Percentiles rank a stretch among this genome's conserved stretches.
Conservation (phyloP, 2,329 filamentous ascomycete species). For the Fusarium clavum region DNA sequence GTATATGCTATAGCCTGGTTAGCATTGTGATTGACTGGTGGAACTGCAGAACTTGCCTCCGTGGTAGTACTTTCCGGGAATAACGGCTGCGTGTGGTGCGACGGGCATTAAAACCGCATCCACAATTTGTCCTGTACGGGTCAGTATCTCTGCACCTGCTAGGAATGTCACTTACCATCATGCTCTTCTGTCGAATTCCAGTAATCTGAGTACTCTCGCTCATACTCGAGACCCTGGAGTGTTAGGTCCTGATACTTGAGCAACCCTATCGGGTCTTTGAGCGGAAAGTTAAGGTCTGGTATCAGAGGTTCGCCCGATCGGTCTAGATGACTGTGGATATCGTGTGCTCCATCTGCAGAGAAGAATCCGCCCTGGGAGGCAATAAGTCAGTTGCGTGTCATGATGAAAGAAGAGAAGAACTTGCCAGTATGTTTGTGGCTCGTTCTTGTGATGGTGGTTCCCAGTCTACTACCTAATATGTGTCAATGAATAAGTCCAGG, state of each 20-base stretch:
- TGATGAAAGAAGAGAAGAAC: not conserved
- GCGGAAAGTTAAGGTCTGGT: conserved; percentile 54
- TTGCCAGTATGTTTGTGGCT: conserved; percentile 24
- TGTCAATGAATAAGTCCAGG: rapidly evolving
- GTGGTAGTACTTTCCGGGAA: conserved; percentile 59
- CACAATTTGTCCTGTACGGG: conserved; percentile 57
- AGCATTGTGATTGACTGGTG: rapidly evolving
- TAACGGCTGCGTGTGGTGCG: conserved; percentile 62
- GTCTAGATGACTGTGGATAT: conserved; percentile 59
- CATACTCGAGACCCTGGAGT: conserved; percentile 64
- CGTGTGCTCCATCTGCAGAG: conserved; percentile 49
- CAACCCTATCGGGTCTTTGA: conserved; percentile 41
- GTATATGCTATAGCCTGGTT: conserved; percentile 45
- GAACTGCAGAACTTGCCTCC: conserved; percentile 21
- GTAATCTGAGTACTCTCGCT: conserved; percentile 71
- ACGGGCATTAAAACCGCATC: conserved; percentile 66
- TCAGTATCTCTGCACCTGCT: not conserved
- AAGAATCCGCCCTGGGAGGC: conserved; percentile 44
- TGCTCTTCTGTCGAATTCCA: conserved; percentile 66
- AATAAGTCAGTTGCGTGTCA: not conserved
- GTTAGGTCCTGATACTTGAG: conserved; percentile 59
- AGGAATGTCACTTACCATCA: conserved; percentile 55
- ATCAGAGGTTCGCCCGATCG: conserved; percentile 67
- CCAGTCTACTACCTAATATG: conserved; percentile 48
- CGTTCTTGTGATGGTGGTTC: conserved; percentile 17